Conservation (phyloP, 2,329 filamentous ascomycete species). For the Fusarium veterinarium region DNA sequence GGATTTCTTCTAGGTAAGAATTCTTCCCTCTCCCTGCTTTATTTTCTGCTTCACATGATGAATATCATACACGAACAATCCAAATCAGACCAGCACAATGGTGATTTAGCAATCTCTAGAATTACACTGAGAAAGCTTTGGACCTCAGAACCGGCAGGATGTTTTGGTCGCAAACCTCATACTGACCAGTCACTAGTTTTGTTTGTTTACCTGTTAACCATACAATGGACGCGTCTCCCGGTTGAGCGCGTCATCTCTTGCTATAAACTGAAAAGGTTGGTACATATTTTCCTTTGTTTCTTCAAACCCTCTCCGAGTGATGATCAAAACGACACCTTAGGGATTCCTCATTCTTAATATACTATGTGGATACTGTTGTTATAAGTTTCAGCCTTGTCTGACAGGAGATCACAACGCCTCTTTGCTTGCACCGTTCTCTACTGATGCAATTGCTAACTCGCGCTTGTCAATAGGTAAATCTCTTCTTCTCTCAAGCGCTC, state of each 20-base stretch:
- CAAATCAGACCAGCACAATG: slow-evolving; percentile 70
- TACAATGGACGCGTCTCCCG: slow-evolving; percentile 14
- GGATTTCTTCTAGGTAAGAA: slow-evolving; percentile 41
- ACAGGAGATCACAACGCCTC: slow-evolving; percentile 55
- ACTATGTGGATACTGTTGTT: slow-evolving; percentile 71
- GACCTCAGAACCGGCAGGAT: slow-evolving; percentile 31
- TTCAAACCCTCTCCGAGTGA: slow-evolving; percentile 58
- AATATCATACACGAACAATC: slow-evolving; percentile 65
- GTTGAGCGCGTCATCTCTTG: slow-evolving; percentile 5
- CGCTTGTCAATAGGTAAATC: slow-evolving; percentile 56
- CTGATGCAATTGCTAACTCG: slow-evolving; percentile 52
- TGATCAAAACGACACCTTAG: slow-evolving; percentile 71
- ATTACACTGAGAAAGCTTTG: slow-evolving; percentile 65
- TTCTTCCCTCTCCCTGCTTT: neutral
- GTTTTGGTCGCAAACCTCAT: neutral
- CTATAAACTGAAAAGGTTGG: slow-evolving; percentile 59
- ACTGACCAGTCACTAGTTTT: slow-evolving; percentile 32
- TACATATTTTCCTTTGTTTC: slow-evolving; percentile 28
- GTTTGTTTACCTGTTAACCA: neutral
- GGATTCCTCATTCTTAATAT: slow-evolving; percentile 77
- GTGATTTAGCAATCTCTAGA: slow-evolving; percentile 63
- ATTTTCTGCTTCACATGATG: slow-evolving; percentile 48
- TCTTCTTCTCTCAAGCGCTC: slow-evolving; percentile 10
- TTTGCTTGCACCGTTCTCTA: slow-evolving; percentile 18
- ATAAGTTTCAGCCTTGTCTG: slow-evolving; percentile 78